Evolutionary conservation across 2,329 filamentous ascomycete genomes (phyloP).

Genomic region (Penicillium concentricum): DNA sequence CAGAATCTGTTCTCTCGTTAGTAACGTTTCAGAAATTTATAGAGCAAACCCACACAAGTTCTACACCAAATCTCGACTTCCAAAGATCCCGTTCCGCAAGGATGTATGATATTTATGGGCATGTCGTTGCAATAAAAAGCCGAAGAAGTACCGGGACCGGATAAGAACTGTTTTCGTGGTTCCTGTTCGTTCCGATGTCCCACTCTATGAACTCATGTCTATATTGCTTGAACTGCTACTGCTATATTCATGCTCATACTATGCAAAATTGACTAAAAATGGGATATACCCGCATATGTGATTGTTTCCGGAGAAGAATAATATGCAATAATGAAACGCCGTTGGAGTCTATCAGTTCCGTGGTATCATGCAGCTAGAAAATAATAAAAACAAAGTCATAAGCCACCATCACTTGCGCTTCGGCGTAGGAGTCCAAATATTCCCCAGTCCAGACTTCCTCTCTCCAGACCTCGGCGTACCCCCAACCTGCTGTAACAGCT

Average conservation of each 20-base stretch:
- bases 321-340: not conserved
- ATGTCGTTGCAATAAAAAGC: not conserved
- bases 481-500: conserved; percentile 38
- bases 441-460: conserved; percentile 12
- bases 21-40: not conserved
- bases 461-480: conserved; percentile 27
- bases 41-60: not conserved
- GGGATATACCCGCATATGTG: not conserved
- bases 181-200: conserved; percentile 19
- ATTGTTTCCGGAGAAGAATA: not conserved
- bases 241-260: not conserved
- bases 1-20: not conserved
- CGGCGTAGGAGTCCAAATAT: conserved; percentile 24
- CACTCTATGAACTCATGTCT: not conserved
- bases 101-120: not conserved
- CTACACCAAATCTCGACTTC: not conserved
- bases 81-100: not conserved
- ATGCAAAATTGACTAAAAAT: not conserved
- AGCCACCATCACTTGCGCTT: conserved; percentile 10
- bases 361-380: conserved; percentile 19
- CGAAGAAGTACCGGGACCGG: conserved; percentile 11
- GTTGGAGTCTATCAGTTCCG: not conserved
- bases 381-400: not conserved
- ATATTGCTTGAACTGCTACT: not conserved
- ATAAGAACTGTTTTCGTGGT: conserved; percentile 16